Conservation (phyloP, 1,284 basidiomycete species). For the Tranzscheliella williamsii region DNA sequence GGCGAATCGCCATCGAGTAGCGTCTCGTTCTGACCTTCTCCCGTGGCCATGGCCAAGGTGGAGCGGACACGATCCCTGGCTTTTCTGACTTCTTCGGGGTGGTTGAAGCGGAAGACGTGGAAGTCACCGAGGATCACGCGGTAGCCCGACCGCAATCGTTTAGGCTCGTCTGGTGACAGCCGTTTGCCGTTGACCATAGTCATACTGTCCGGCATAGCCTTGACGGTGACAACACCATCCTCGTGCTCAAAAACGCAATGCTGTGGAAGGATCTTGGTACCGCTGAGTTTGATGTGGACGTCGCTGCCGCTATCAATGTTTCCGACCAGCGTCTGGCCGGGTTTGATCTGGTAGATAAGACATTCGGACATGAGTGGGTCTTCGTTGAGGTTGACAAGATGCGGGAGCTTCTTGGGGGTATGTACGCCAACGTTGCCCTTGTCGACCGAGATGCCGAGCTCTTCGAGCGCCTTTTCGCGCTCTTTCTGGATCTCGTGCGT, state of each 20-base stretch:
- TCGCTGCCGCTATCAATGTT: constrained; percentile 21
- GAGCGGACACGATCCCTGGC: constrained; percentile 49
- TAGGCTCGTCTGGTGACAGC: constrained; percentile 41
- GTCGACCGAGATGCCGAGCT: constrained; percentile 94
- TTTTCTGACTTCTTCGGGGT: constrained; percentile 51
- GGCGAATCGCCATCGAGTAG: constrained; percentile 22
- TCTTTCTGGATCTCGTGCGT: constrained; percentile 95
- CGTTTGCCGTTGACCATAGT: constrained; percentile 85
- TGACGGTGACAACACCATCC: constrained; percentile 81
- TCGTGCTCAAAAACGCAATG: constrained; percentile 89
- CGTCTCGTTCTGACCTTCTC: constrained; percentile 44
- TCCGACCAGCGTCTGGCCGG: constrained; percentile 73
- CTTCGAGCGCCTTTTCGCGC: constrained; percentile 93
- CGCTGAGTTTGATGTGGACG: constrained; percentile 79
- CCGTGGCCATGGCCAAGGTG: constrained; percentile 39
- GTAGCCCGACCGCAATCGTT: constrained; percentile 78
- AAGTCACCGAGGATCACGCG: constrained; percentile 95
- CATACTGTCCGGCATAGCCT: constrained; percentile 76
- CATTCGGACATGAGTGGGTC: constrained; percentile 64
- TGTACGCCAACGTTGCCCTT: constrained; percentile 91
- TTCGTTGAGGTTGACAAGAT: constrained; percentile 57
- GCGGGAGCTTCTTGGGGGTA: constrained; percentile 81
- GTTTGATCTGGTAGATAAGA: constrained; percentile 80
- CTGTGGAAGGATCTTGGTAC: constrained; percentile 84
- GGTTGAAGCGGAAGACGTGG: constrained; percentile 95